These are phyloP conservation scores for Fomitiporia mediterranea DNA, from an alignment of 1,284 basidiomycete genomes.

Conservation along the genomic window DNA sequence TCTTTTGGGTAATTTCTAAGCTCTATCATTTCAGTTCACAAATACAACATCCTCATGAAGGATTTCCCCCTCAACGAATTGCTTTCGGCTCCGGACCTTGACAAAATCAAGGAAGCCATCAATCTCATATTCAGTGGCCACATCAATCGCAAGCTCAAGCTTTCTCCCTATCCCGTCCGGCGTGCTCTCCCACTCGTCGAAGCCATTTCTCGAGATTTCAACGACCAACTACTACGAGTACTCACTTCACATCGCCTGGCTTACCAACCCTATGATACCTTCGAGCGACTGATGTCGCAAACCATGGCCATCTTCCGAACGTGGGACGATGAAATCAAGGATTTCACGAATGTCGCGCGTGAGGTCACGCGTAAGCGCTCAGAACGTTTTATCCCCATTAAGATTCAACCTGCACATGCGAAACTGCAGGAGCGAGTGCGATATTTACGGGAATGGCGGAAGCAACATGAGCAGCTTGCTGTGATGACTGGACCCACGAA, in stretches of 20 bases:
- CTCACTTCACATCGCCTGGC: slow-evolving; percentile 87
- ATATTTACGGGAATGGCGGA: slow-evolving; percentile 90
- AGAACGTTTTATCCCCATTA: slow-evolving; percentile 97
- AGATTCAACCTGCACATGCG: slow-evolving; percentile 86
- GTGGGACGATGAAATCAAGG: slow-evolving; percentile 98
- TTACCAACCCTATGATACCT: slow-evolving; percentile 92
- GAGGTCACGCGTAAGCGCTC: slow-evolving; percentile 89
- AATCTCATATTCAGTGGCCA: slow-evolving; percentile 88
- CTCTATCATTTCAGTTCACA: slow-evolving; percentile 63
- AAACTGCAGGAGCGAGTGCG: slow-evolving; percentile 87
- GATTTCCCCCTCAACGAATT: slow-evolving; percentile 98
- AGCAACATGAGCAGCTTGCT: slow-evolving; percentile 95
- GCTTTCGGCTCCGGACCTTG: slow-evolving; percentile 91
- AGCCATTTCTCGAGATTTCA: slow-evolving; percentile 96
- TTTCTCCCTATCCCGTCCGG: slow-evolving; percentile 94
- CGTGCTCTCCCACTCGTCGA: slow-evolving; percentile 95
- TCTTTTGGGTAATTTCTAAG: background rate
- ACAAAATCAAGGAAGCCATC: slow-evolving; percentile 89
- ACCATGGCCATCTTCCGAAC: slow-evolving; percentile 84
- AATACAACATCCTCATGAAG: slow-evolving; percentile 98
- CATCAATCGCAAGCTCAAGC: slow-evolving; percentile 92
- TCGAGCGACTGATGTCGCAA: slow-evolving; percentile 79
- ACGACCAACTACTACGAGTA: slow-evolving; percentile 89
- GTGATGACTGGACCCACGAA: slow-evolving; percentile 97
- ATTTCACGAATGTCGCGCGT: slow-evolving; percentile 95